Conservation (phyloP, 2,329 filamentous ascomycete genomes). For the Aspergillus sp. region DNA sequence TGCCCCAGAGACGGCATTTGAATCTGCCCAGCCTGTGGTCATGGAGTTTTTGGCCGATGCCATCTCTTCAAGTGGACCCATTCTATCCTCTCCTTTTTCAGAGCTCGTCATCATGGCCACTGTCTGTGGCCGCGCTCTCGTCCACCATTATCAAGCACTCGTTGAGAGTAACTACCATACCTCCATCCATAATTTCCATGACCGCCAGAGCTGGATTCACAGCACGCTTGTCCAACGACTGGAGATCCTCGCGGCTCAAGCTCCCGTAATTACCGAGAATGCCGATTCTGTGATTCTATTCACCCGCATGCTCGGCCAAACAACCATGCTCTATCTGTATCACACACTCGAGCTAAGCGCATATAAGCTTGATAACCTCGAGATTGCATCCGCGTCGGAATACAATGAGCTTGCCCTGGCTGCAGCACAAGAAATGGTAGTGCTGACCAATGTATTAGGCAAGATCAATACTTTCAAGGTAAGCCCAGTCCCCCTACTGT, state of each 20-base stretch:
- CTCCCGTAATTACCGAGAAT: too few relatives aligned
- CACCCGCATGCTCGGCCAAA: too few relatives aligned
- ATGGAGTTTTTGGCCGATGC: not conserved
- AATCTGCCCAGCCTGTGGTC: not conserved
- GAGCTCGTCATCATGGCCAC: not conserved
- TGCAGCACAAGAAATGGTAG: too few relatives aligned
- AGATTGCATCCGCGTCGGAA: not conserved
- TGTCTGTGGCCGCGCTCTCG: not conserved
- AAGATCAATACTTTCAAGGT: constrained; percentile 1
- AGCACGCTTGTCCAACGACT: not conserved
- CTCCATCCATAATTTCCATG: not conserved
- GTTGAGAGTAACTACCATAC: too few relatives aligned
- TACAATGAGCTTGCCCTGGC: not conserved
- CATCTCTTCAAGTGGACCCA: not conserved
- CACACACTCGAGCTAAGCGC: too few relatives aligned
- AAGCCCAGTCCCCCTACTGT: not conserved
- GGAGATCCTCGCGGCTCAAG: too few relatives aligned
- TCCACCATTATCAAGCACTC: not conserved
- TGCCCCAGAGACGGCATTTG: not conserved
- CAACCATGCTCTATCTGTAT: too few relatives aligned
- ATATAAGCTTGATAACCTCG: too few relatives aligned
- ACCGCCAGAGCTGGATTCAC: not conserved
- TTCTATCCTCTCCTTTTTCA: not conserved
- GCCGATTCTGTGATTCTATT: too few relatives aligned
- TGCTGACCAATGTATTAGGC: not conserved